Evolutionary conservation across 192 early-diverging fungal species (phyloP).

Genomic region (Coemansia aciculifera): DNA sequence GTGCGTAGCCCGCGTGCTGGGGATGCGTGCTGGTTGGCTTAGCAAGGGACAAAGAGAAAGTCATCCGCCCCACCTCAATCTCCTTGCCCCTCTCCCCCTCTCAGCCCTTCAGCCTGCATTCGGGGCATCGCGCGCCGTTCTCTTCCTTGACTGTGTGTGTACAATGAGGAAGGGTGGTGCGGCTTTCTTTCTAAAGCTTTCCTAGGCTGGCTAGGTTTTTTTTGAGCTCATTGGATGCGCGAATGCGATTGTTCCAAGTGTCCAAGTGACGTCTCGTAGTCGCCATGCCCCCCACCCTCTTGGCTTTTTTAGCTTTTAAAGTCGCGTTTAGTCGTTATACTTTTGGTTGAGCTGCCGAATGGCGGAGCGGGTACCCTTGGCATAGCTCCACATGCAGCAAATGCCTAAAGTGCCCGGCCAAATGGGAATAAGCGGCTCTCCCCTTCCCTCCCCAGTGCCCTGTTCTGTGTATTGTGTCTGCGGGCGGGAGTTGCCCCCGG

Average conservation of each 20-base stretch:
- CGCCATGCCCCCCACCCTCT: not conserved
- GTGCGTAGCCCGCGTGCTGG: slow-evolving; percentile 12
- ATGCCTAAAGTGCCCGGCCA: slow-evolving; percentile 7
- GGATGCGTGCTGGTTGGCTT: slow-evolving; percentile 9
- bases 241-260: not conserved
- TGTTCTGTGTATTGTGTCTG: slow-evolving; percentile 3
- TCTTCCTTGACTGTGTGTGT: not conserved
- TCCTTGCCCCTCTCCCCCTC: not conserved
- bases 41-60: slow-evolving; percentile 1
- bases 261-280: slow-evolving; percentile 6
- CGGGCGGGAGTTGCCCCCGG: slow-evolving; percentile 7
- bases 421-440: not conserved
- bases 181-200: not conserved
- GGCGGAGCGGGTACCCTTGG: not conserved
- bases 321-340: not conserved
- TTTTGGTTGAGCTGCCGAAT: slow-evolving; percentile 1
- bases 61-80: slow-evolving; percentile 6
- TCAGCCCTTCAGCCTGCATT: not conserved
- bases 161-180: not conserved
- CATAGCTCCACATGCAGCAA: slow-evolving; percentile 8
- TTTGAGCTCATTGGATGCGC: not conserved
- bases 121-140: not conserved
- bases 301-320: not conserved
- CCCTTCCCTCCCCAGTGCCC: not conserved
- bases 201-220: not conserved